These are phyloP conservation scores for Euphrasia arctica DNA, from an alignment of 305 asterid species.

Conservation along the genomic window DNA sequence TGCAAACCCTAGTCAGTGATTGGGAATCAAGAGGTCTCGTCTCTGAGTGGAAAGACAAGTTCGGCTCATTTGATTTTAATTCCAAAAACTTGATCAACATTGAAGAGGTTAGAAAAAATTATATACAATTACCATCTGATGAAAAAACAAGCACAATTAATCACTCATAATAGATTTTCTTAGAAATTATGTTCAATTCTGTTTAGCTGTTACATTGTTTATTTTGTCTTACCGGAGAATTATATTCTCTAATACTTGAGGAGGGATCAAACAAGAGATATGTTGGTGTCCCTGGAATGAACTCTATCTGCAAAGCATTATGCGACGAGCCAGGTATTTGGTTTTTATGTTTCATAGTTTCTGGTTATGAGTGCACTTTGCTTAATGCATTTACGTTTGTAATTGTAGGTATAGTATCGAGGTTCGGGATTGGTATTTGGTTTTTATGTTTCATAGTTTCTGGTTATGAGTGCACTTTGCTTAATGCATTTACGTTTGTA, in stretches of 20 bases:
- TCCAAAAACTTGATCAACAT: conserved; percentile 47
- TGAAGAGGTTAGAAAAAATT: conserved; percentile 49
- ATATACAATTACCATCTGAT: background rate
- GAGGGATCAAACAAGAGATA: conserved; percentile 61
- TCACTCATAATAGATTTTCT: background rate
- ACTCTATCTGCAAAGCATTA: conserved; percentile 76
- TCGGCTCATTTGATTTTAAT: conserved; percentile 69
- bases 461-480: too few relatives aligned
- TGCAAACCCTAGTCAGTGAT: conserved; percentile 51
- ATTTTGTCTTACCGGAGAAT: conserved; percentile 20
- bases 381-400: conserved; percentile 3
- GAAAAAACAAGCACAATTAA: background rate
- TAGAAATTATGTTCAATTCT: background rate
- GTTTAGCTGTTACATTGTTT: background rate
- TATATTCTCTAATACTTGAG: conserved; percentile 38
- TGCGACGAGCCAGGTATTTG: conserved; percentile 70
- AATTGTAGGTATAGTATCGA: conserved; percentile 75
- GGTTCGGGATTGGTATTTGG: conserved; percentile 67
- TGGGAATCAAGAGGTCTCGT: conserved; percentile 89
- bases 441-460: too few relatives aligned
- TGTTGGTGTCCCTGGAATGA: conserved; percentile 94
- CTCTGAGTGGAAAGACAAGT: conserved; percentile 74
- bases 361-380: conserved; percentile 8
- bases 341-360: conserved; percentile 10
- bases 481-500: too few relatives aligned